Conservation (phyloP, 768 basidiomycete genomes). For the Pisolithus orientalis region DNA sequence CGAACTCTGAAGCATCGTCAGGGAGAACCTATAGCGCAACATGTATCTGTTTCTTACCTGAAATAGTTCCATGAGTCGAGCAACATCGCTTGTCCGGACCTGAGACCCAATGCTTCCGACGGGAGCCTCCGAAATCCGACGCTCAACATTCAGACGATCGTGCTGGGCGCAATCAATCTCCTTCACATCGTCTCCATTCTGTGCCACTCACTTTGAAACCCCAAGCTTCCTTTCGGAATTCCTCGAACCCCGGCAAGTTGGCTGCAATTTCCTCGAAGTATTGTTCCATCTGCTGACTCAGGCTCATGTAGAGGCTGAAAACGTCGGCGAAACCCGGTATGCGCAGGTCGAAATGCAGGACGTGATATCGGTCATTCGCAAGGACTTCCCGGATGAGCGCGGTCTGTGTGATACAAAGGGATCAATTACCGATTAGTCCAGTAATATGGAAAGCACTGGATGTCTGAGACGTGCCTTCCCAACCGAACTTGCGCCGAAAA, state of each 20-base stretch:
- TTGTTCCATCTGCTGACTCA: constrained; percentile 76
- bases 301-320: constrained; percentile 66
- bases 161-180: constrained; percentile 39
- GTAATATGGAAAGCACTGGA: background rate
- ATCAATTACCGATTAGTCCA: background rate
- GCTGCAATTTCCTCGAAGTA: constrained; percentile 66
- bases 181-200: background rate
- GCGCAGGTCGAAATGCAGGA: constrained; percentile 78
- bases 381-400: constrained; percentile 75
- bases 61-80: constrained; percentile 79
- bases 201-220: constrained; percentile 60
- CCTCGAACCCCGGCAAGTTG: constrained; percentile 55
- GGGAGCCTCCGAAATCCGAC: constrained; percentile 44
- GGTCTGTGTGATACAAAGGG: constrained; percentile 39
- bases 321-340: constrained; percentile 83
- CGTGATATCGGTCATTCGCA: constrained; percentile 61
- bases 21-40: background rate
- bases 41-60: constrained; percentile 38
- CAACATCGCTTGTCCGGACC: constrained; percentile 73
- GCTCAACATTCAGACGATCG: constrained; percentile 69
- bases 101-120: constrained; percentile 37
- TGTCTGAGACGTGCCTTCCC: constrained; percentile 52
- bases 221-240: constrained; percentile 70
- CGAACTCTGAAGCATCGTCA: constrained; percentile 41
- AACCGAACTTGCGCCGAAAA: constrained; percentile 76